These are phyloP conservation scores for Scutellaria minor DNA, from an alignment of 257 asterid genomes.

Conservation along the genomic window DNA sequence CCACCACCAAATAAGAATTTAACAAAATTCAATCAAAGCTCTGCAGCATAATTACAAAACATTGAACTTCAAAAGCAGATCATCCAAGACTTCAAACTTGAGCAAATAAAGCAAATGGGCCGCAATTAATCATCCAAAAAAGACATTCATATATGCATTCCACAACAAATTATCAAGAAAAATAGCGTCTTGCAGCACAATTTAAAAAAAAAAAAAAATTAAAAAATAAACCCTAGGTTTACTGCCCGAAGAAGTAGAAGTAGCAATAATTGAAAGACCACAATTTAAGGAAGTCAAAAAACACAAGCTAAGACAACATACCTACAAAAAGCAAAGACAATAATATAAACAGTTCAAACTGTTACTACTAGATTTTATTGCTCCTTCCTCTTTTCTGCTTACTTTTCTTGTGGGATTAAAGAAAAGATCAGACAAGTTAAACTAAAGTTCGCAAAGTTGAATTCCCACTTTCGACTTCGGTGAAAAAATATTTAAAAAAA, in stretches of 20 bases:
- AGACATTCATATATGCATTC: slow-evolving; percentile 8
- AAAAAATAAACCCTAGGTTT: slow-evolving; percentile 55
- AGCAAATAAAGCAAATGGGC: slow-evolving; percentile 36
- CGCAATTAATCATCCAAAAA: slow-evolving; percentile 28
- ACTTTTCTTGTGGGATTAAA: slow-evolving; percentile 44
- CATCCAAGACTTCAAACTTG: slow-evolving; percentile 30
- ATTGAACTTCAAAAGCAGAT: slow-evolving; percentile 34
- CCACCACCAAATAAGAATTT: slow-evolving; percentile 33
- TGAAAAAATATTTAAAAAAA: slow-evolving; percentile 13
- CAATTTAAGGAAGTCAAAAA: slow-evolving; percentile 66
- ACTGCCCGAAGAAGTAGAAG: slow-evolving; percentile 52
- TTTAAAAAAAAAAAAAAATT: slow-evolving; percentile 37
- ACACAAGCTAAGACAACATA: slow-evolving; percentile 40
- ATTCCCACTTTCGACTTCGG: slow-evolving; percentile 40
- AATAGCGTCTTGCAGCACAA: slow-evolving; percentile 17
- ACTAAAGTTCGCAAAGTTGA: slow-evolving; percentile 38
- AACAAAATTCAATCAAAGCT: slow-evolving; percentile 16
- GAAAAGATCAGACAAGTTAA: slow-evolving; percentile 32
- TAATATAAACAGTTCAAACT: slow-evolving; percentile 35
- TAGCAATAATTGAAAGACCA: slow-evolving; percentile 54
- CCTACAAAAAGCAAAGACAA: slow-evolving; percentile 38
- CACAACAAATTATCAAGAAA: slow-evolving; percentile 31
- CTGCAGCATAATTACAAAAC: slow-evolving; percentile 32
- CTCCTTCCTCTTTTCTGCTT: slow-evolving; percentile 32
- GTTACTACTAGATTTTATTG: slow-evolving; percentile 40